Percentiles rank a stretch among this genome's conserved stretches.
These are phyloP conservation scores for Pseudopyricularia cyperi DNA, from an alignment of 2,329 filamentous ascomycete genomes.

Conservation along the genomic window DNA sequence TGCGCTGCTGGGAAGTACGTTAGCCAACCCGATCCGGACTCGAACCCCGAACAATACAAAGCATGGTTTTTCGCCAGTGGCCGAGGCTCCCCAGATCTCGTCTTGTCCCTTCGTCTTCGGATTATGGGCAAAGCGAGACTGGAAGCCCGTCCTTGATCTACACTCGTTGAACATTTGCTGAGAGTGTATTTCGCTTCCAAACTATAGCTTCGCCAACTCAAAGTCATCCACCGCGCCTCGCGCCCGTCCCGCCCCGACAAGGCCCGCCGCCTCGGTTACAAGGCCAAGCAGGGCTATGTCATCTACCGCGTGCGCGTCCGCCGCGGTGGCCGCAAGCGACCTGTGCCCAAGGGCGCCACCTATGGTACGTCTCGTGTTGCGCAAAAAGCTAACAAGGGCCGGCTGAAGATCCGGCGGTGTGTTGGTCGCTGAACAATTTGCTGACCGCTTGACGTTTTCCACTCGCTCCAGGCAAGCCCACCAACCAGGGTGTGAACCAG, in stretches of 20 bases:
- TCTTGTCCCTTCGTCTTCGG: constrained; percentile 11
- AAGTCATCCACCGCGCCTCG: constrained; percentile 98
- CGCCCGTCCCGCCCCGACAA: constrained; percentile 98
- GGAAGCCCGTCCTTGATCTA: constrained; percentile 58
- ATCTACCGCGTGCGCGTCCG: constrained; percentile 99
- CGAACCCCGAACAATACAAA: constrained; percentile 12
- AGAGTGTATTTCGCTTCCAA: constrained; percentile 74
- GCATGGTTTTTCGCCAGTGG: constrained; percentile 6
- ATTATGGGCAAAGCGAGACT: neutral
- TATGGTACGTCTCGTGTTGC: constrained; percentile 53
- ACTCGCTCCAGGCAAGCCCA: constrained; percentile 74
- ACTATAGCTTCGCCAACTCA: constrained; percentile 98
- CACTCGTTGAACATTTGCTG: constrained; percentile 99
- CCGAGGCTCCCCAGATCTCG: neutral
- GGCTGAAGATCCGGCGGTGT: neutral
- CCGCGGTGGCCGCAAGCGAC: constrained; percentile 97
- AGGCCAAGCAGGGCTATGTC: constrained; percentile 99
- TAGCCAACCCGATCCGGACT: constrained; percentile 13
- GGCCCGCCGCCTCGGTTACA: constrained; percentile 99
- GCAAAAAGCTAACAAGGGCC: no score
- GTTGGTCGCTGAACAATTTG: neutral
- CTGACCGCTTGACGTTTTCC: neutral
- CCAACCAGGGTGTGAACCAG: constrained; percentile 99
- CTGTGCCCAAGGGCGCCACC: constrained; percentile 93
- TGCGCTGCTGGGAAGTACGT: constrained; percentile 99